Evolutionary conservation across 2,329 filamentous ascomycete species (phyloP), one percentile per base, ranked within the genome.

Genomic region (Botrytis byssoidea): DNA sequence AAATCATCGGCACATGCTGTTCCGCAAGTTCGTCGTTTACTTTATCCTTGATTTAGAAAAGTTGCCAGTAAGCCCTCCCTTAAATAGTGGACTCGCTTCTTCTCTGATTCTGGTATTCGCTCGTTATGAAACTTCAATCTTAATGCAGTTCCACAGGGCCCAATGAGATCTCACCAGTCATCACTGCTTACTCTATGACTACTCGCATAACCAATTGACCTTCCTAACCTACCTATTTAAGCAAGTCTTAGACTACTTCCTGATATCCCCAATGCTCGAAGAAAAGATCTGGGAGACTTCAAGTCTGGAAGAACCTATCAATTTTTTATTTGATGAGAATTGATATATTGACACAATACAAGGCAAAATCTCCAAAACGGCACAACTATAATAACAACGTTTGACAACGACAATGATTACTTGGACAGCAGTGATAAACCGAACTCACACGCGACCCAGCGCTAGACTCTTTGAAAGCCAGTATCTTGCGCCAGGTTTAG

Each of bases 111-210:
- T 51, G 25, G 4, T 51, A 51, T 51, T n/a, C 48, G 25, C 48
- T 51, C 10, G 14, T 51, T 51, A 1, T 22, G 46, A 22, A 20
- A 48, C 4, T 10, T 46, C 4, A 2, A 22, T 22, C 3, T 10
- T 4, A 22, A 20, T 37, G 35, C 35, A 37, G 35, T 35, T 35
- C 35, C 35, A 35, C 35, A 35, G 35, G 35, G 1, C 35, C 35
- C n/a, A 37, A 37, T 20, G 42, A 44, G 16, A 7, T 18, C 1
- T 7, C 44, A 46, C 18, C 20, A 22, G 18, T 22, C 22, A 4
- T 51, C 25, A 14, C 12, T n/a, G 25, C 2, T 0, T 14, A n/a
- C 0, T 5, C 0, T n/a, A 6, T 5, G 25, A n/a, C 4, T 14
- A n/a, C 48, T 51, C 12, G 48, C 5, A 3, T 3, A 51, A n/a